A percentile compares a stretch with the other conserved stretches of the same genome.
phyloP scores from a whole-genome alignment of 768 basidiomycete genomes.

The Amanita brunnescens region DNA sequence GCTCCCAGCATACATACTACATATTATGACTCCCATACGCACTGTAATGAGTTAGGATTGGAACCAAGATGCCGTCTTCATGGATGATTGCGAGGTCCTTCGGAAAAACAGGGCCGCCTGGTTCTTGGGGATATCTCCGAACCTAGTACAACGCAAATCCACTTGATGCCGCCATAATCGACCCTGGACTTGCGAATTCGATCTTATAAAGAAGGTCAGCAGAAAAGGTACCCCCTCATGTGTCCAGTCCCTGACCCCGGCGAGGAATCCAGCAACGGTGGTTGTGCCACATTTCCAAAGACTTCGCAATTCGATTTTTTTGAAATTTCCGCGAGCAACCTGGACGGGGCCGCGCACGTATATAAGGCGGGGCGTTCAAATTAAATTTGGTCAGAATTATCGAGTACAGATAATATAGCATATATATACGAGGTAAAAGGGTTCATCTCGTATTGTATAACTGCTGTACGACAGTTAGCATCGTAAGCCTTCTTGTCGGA shows the following conservation, averaged over 20 bases:
- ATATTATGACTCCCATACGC: conserved; percentile 40
- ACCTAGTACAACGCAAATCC: conserved; percentile 27
- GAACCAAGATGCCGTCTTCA: too few relatives aligned
- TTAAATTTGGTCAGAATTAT: too few relatives aligned
- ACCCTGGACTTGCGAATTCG: conserved; percentile 58
- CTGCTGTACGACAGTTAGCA: neutral
- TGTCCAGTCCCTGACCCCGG: conserved; percentile 52
- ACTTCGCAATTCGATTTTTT: too few relatives aligned
- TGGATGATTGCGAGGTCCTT: too few relatives aligned
- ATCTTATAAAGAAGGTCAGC: conserved; percentile 56
- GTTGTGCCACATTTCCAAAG: too few relatives aligned
- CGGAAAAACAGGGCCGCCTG: neutral
- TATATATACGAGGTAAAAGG: too few relatives aligned
- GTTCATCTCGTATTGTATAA: neutral
- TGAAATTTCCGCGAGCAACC: too few relatives aligned
- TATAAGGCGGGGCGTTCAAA: too few relatives aligned
- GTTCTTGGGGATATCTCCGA: conserved; percentile 28
- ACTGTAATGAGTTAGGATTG: neutral
- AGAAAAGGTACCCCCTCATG: conserved; percentile 55
- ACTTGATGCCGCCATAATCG: conserved; percentile 56
- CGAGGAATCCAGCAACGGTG: conserved; percentile 52
- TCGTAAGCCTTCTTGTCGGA: neutral
- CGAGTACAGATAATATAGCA: too few relatives aligned
- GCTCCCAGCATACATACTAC: conserved; percentile 62
- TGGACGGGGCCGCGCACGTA: too few relatives aligned